Conservation (phyloP, 1,284 basidiomycete species). For the Trametes sp. region DNA sequence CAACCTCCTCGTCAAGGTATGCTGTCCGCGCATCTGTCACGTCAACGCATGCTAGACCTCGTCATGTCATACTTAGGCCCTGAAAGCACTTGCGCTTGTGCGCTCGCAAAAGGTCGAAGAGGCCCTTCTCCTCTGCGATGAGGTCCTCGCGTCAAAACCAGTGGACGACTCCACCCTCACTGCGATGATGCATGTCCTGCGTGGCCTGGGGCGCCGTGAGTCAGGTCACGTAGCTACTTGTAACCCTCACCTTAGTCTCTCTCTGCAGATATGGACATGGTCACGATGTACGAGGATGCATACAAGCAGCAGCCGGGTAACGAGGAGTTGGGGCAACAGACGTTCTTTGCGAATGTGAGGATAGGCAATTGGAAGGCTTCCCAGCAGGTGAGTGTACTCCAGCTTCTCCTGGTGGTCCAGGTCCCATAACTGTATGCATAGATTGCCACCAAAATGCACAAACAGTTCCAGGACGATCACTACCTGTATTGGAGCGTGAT, state of each 20-base stretch:
- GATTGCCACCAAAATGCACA: slow-evolving; percentile 81
- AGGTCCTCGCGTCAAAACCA: slow-evolving; percentile 74
- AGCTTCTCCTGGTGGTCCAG: background rate
- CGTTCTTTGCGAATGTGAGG: slow-evolving; percentile 83
- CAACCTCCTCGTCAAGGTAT: slow-evolving; percentile 76
- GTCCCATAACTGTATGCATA: slow-evolving; percentile 33
- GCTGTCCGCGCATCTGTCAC: slow-evolving; percentile 25
- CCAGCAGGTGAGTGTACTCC: slow-evolving; percentile 63
- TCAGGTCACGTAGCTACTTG: slow-evolving; percentile 17
- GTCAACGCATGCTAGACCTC: background rate
- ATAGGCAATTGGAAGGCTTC: slow-evolving; percentile 82
- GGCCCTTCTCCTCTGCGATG: slow-evolving; percentile 78
- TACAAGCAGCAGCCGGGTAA: slow-evolving; percentile 80
- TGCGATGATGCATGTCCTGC: slow-evolving; percentile 83
- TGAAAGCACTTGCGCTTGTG: slow-evolving; percentile 85
- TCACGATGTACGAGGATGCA: slow-evolving; percentile 82
- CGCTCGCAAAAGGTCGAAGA: slow-evolving; percentile 85
- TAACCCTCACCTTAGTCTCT: background rate
- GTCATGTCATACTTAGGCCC: slow-evolving; percentile 55
- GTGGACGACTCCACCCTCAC: slow-evolving; percentile 75
- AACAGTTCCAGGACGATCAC: slow-evolving; percentile 78
- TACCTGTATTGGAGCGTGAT: slow-evolving; percentile 88
- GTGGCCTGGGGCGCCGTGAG: slow-evolving; percentile 78
- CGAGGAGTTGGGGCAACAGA: slow-evolving; percentile 83
- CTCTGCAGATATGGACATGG: slow-evolving; percentile 73